Evolutionary conservation across 805 yeast genomes (phyloP).

Genomic region (Wickerhamomyces sydowiorum): DNA sequence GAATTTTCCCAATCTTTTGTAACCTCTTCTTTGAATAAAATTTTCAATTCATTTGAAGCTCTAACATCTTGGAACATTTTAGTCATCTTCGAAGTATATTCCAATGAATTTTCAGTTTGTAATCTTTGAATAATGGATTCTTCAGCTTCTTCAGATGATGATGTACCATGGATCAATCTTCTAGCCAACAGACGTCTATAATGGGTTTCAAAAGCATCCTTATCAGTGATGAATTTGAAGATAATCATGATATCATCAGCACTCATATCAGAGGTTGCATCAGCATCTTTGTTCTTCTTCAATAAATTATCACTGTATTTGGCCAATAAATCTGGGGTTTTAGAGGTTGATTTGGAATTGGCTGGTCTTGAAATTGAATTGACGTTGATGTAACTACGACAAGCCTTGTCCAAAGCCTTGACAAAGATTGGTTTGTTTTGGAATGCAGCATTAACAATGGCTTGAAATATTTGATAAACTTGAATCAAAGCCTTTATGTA

Average conservation of each 20-base stretch:
- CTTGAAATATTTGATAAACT: slow-evolving; percentile 63
- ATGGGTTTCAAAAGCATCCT: slow-evolving; percentile 91
- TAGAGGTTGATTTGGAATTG: slow-evolving; percentile 38
- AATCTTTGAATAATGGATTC: slow-evolving; percentile 78
- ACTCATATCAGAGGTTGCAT: slow-evolving; percentile 63
- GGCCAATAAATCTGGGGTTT: slow-evolving; percentile 89
- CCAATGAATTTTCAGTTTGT: slow-evolving; percentile 85
- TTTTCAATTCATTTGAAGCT: slow-evolving; percentile 70
- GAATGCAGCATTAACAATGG: slow-evolving; percentile 62
- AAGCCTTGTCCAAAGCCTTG: slow-evolving; percentile 85
- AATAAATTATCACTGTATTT: slow-evolving; percentile 81
- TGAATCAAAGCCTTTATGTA: slow-evolving; percentile 74
- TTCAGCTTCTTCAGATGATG: slow-evolving; percentile 77
- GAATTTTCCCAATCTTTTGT: slow-evolving; percentile 31
- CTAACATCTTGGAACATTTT: slow-evolving; percentile 95
- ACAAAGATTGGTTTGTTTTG: slow-evolving; percentile 71
- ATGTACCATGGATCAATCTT: slow-evolving; percentile 81
- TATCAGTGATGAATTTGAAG: slow-evolving; percentile 84
- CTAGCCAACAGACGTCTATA: slow-evolving; percentile 86
- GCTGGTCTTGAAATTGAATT: slow-evolving; percentile 70
- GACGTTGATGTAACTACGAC: slow-evolving; percentile 74
- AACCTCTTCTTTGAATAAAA: slow-evolving; percentile 44
- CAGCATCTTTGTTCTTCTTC: slow-evolving; percentile 65
- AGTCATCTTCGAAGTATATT: slow-evolving; percentile 89
- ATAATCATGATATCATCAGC: slow-evolving; percentile 82